Base-by-base conservation (phyloP, 805 yeast species). In the Spathaspora boniae region DNA sequence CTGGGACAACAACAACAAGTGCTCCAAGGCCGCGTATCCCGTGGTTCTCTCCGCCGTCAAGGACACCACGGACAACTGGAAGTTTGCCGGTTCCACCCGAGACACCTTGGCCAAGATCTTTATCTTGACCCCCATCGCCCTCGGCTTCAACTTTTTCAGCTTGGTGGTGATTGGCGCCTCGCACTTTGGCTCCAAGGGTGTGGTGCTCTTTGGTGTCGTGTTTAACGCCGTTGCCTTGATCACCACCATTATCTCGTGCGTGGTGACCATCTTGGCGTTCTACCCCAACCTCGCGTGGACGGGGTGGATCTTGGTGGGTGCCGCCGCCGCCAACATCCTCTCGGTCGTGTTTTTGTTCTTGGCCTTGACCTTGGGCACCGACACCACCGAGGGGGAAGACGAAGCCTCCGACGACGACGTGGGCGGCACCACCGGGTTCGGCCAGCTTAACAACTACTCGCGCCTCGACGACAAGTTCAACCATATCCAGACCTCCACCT, bases 231-330 rank as follows among this genome's bases (percentile, higher is more conserved):
- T 82, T 8, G 65, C 80, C 0, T 79, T 82, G 51, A 41, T 78
- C 11, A 65, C 72, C 8, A 60, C 86, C 7, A 70, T 81, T 1
- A 44, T 82, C 26, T 58, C 72, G 16, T 74, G 82, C 36, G 58
- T 84, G 8, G 70, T 79, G 19, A 63, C 66, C 0, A 68, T 82
- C 25, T 48, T 85, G 33, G 60, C 77, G 11, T 84, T 80, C 53
- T 72, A 67, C 46, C 93, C 93, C 6, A 64, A 79, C 42, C 67
- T 81, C 12, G 58, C 68, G 5, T 84, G 89, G 89, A 69, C 79
- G n/a, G 69, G 80, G 6, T 84, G 91, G 89, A 53, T 80, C 22
- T 64, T 81, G 48, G 70, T 83, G 19, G 87, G 82, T 1, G 72
- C 86, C 4, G 82, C 85, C 9, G 81, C 68, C 0, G 57, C 79